Base-by-base conservation (phyloP, 2,329 filamentous ascomycete genomes). In the Colletotrichum agaves region DNA sequence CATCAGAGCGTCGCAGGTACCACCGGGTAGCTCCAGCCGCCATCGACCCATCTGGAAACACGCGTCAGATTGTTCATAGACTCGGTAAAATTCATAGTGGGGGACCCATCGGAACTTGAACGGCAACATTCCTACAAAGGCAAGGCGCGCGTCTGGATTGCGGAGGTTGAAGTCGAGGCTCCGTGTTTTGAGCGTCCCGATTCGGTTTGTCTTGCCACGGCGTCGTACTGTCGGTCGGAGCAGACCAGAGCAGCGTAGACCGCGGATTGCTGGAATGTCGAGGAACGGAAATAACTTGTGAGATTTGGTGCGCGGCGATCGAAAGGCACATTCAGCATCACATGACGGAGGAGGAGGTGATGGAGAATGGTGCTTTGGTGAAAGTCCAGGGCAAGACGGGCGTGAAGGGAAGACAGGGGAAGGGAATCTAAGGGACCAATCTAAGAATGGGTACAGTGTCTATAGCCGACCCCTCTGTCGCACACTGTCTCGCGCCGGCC, bases 121-220 rank as follows among this genome's bases (percentile, higher is more conserved):
- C 62, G 53, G 61, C 17, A 53, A 65, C 55, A 47, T 60, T 50
- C 55, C 65, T 5, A 53, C 49, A 68, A 56, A 17, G 53, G 47
- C 13, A 68, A 65, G 27, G 47, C 35, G 53, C 31, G 12, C 17
- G 50, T 41, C 21, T n/a, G 31, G 8, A 58, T 31, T 43, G 56
- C 68, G 68, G 68, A 70, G 61, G 60, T 37, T 44, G 41, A 47
- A 31, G 60, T 61, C 50, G 44, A 58, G 50, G 68, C 65, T 70
- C 68, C 68, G 68, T 61, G 68, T 56, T 61, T 69, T 69, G 65
- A 11, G 41, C 21, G 50, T 64, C 68, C 68, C 68, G 52, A 70
- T 69, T 58, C 47, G 68, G 68, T 8, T 56, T 21, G 23, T 57
- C 55, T 61, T 23, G 50, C 58, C 52, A 57, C 61, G 65, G 57